phyloP scores from a whole-genome alignment of 2,329 filamentous ascomycete species.

The Harringtonia lauricola region DNA sequence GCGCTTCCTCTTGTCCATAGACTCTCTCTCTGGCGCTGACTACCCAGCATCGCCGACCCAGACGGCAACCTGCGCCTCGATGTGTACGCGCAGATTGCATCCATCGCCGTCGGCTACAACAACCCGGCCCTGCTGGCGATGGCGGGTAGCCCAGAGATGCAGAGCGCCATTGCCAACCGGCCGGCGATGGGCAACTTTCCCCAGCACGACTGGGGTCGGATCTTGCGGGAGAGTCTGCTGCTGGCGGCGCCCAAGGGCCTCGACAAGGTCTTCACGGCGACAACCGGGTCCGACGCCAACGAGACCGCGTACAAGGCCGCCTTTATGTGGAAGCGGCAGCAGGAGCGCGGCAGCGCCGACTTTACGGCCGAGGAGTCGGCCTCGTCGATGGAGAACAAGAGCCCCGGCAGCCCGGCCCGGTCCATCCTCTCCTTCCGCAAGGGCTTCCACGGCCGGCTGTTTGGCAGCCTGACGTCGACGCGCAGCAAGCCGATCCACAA shows the following conservation, averaged over 20 bases:
- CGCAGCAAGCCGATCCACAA: constrained; percentile 93
- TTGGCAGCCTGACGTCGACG: constrained; percentile 78
- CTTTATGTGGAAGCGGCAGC: constrained; percentile 82
- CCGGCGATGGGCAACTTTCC: constrained; percentile 89
- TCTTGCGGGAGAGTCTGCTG: constrained; percentile 71
- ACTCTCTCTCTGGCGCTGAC: constrained; percentile 26
- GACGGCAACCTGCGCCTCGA: constrained; percentile 65
- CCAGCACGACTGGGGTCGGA: constrained; percentile 68
- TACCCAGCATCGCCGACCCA: constrained; percentile 67
- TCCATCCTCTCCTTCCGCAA: constrained; percentile 85
- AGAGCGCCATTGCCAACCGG: constrained; percentile 71
- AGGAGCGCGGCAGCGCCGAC: constrained; percentile 69
- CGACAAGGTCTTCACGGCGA: constrained; percentile 82
- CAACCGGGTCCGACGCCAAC: constrained; percentile 85
- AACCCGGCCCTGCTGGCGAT: constrained; percentile 64
- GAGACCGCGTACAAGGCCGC: constrained; percentile 92
- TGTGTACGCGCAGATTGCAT: constrained; percentile 84
- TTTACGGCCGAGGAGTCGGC: constrained; percentile 69
- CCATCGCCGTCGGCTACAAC: constrained; percentile 87
- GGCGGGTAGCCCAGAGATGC: constrained; percentile 68
- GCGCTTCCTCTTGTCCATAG: too few species aligned
- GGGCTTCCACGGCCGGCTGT: constrained; percentile 83
- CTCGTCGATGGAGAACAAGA: constrained; percentile 68
- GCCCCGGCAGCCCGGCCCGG: constrained; percentile 63
- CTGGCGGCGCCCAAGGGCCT: constrained; percentile 73